Evolutionary conservation across 106 monocot species (phyloP).

Genomic region (Triglochin maritima): DNA sequence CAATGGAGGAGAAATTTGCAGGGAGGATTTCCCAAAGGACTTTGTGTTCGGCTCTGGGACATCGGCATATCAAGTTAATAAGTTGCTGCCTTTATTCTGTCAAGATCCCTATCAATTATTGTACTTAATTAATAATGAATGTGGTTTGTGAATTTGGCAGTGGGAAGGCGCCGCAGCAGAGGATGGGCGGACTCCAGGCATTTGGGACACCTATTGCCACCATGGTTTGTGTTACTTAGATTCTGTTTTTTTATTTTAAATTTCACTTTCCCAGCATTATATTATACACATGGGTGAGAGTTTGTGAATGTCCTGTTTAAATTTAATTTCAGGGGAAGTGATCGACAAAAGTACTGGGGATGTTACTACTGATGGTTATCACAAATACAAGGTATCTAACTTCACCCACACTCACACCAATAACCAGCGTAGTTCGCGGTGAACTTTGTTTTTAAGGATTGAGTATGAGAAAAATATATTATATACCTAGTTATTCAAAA

Average conservation of each 20-base stretch:
- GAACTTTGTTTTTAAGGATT: too few species aligned
- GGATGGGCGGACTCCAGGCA: conserved; percentile 38
- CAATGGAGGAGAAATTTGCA: too few species aligned
- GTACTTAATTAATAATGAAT: neutral
- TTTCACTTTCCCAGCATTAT: too few species aligned
- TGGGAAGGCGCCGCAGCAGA: conserved; percentile 35
- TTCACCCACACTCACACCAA: too few species aligned
- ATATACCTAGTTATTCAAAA: too few species aligned
- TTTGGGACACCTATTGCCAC: conserved; percentile 45
- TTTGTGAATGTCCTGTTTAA: too few species aligned
- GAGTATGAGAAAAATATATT: too few species aligned
- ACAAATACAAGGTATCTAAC: conserved; percentile 35
- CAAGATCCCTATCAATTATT: neutral
- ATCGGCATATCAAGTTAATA: conserved; percentile 37
- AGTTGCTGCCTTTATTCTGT: too few species aligned
- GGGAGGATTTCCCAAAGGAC: too few species aligned
- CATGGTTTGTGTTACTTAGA: conserved; percentile 7
- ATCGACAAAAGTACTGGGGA: conserved; percentile 33
- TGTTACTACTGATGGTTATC: conserved; percentile 34
- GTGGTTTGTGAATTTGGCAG: conserved; percentile 1
- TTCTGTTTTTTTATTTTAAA: too few species aligned
- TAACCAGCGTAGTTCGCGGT: too few species aligned
- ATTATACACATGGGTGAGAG: too few species aligned
- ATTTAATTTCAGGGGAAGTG: conserved; percentile 18
- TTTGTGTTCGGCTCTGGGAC: conserved; percentile 5